Percentiles rank a stretch among this genome's conserved stretches.
Evolutionary conservation across 2,329 filamentous ascomycete genomes (phyloP).

Genomic region (Verticillium nonalfalfae): DNA sequence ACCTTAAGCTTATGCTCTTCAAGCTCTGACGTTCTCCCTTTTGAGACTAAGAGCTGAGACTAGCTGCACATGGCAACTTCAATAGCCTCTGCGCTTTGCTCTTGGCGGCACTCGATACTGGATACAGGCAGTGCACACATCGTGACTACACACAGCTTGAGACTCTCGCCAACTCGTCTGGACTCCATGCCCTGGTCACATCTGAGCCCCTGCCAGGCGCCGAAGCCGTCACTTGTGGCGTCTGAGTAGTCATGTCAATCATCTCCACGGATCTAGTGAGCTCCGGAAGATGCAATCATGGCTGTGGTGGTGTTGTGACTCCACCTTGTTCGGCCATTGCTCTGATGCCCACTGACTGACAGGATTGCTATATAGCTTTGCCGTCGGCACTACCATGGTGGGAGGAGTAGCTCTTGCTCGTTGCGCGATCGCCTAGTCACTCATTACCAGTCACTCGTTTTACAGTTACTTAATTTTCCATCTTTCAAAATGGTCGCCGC

Average conservation of each 20-base stretch:
- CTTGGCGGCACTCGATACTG: not conserved
- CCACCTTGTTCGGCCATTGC: not conserved
- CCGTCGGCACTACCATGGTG: not conserved
- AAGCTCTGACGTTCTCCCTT: not conserved
- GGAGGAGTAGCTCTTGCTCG: not conserved
- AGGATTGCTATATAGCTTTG: not conserved
- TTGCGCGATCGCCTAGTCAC: not conserved
- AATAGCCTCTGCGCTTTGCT: not conserved
- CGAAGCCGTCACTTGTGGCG: too few relatives aligned
- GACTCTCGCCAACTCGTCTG: too few relatives aligned
- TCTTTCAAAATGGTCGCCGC: not conserved
- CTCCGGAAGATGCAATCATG: too few relatives aligned
- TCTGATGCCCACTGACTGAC: not conserved
- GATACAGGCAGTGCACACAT: not conserved
- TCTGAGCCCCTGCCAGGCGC: not conserved
- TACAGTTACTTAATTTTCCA: not conserved
- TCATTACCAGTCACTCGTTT: not conserved
- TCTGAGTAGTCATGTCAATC: too few relatives aligned
- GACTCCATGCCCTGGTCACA: not conserved
- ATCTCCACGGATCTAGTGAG: too few relatives aligned
- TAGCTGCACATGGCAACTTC: not conserved
- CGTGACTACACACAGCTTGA: not conserved
- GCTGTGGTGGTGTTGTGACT: too few relatives aligned
- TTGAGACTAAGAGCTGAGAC: not conserved
- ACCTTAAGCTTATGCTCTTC: not conserved